Base-by-base conservation (phyloP, 2,329 filamentous ascomycete genomes). In the Fusarium devonianum region DNA sequence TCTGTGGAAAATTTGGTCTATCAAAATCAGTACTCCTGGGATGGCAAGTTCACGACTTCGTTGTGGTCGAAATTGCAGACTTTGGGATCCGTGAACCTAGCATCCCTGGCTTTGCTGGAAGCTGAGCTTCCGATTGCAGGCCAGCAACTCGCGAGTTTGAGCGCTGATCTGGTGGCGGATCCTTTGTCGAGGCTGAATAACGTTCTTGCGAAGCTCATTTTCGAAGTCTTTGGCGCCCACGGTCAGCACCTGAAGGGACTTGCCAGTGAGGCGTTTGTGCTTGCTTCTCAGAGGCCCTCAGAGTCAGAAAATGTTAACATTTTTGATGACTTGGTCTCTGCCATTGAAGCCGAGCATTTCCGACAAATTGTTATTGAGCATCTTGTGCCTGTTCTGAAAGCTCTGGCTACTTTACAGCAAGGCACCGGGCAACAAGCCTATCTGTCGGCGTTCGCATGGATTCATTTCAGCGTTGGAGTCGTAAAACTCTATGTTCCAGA, bases 401-500 rank as follows among this genome's bases (percentile, higher is more conserved):
- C 77, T 2, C 64, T 82, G 17, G 67, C 73, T 16, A 50, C 60
- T 9, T 55, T 66, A 4, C 58, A 58, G n/a, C 49, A 53, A 16
- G 54, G 56, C 7, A 14, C 35, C 4, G 34, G 39, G 5, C 49
- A 55, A 4, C 58, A 64, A 14, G 61, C 68, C 5, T 67, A 73
- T 21, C 63, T 70, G 33, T 73, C 71, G 5, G 72, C 74, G 5
- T 72, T 87, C 16, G 87, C 89, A 5, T 94, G 92, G 84, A 79
- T 92, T 19, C 79, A 88, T 39, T 85, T 96, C 52, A 87, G 90
- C 2, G 72, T 92, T 14, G 86, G 87, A 12, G 83, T 87, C 28
- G 77, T 97, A 36, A 82, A 83, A 54, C 78, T 97, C 3, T 97
- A 93, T 66, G 85, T 97, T 3, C 92, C 95, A 0, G 88, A 96